Evolutionary conservation across 1,139 yeast species (phyloP), one percentile per base, ranked within the genome.

Genomic region (Yamadazyma epiphylla): DNA sequence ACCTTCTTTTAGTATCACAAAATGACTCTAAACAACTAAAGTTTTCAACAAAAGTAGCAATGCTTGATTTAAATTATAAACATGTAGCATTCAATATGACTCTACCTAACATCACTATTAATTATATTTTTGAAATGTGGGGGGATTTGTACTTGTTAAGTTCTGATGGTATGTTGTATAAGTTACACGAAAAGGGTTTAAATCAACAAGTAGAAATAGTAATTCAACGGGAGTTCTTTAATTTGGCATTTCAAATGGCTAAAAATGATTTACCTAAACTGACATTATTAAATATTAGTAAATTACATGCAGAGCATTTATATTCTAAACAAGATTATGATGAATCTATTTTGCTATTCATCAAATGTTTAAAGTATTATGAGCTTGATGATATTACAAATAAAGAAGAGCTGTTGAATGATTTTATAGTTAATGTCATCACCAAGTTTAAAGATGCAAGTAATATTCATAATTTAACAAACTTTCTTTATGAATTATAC

Each of bases 401-500:
- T 10, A 17, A 17, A 17, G 46, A 45, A 2, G 45, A 39, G 15
- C 15, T 39, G 1, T 23, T 44, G 24, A 35, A 64, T 26, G 74
- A 76, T 21, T 81, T 80, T 40, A 78, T 88, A 4, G 83, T 89
- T 57, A 83, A 79, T 40, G 76, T 88, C 5, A 85, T 91, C 20
- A 75, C 88, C 17, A 82, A 82, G 45, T 88, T 82, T 53, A 86
- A 85, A 41, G 95, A 88, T 38, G 79, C 88, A n/a, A 81, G 86
- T 11, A 84, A 84, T 41, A 80, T 86, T 4, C 62, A 67, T 9
- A 74, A 77, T 36, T 58, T 91, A 41, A 74, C 91, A 0, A 64
- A 62, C 30, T 89, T 84, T 45, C 60, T 91, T 24, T 78, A 77
- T 35, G 52, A 54, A 11, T 62, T 89, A 38, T 70, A 84, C 32